Conservation (phyloP, 2,329 filamentous ascomycete species). For the Talaromyces islandicus region DNA sequence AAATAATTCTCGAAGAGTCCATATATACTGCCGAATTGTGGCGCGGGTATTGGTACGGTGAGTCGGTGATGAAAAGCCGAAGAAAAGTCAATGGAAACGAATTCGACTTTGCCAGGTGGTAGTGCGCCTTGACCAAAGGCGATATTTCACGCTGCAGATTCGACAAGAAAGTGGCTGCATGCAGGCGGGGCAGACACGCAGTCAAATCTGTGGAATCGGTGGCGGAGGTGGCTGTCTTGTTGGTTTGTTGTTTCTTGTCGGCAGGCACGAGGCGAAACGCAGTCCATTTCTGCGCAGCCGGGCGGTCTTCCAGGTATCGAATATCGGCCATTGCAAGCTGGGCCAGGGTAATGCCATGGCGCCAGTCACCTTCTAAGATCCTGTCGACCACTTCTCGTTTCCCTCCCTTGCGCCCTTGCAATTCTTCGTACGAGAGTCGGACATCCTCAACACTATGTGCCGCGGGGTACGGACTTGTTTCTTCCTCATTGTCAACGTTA, state of each 20-base stretch:
- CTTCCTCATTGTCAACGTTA: constrained; percentile 47
- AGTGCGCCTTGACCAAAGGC: constrained; percentile 77
- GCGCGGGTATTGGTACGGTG: constrained; percentile 62
- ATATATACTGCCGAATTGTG: constrained; percentile 34
- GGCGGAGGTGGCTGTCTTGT: neutral
- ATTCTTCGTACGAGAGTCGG: constrained; percentile 56
- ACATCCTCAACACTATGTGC: constrained; percentile 61
- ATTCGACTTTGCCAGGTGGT: constrained; percentile 67
- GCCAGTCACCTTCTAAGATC: constrained; percentile 53
- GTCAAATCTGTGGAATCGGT: constrained; percentile 25
- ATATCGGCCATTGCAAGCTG: constrained; percentile 52
- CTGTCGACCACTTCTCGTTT: constrained; percentile 52
- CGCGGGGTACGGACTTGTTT: constrained; percentile 63
- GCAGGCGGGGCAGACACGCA: constrained; percentile 59
- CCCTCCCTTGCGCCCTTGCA: constrained; percentile 50
- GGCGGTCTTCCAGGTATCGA: constrained; percentile 49
- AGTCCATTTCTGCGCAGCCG: constrained; percentile 47
- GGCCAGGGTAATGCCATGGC: constrained; percentile 48
- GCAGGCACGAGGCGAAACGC: constrained; percentile 42
- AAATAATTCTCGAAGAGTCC: constrained; percentile 67
- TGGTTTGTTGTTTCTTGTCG: constrained; percentile 12
- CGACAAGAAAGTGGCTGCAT: constrained; percentile 72
- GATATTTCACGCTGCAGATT: constrained; percentile 69
- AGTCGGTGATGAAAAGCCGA: constrained; percentile 74
- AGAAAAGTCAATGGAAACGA: constrained; percentile 61